Percentiles rank a stretch among this genome's conserved stretches.
These are phyloP conservation scores for Claviceps maximensis DNA, from an alignment of 2,329 filamentous ascomycete genomes.

Conservation along the genomic window DNA sequence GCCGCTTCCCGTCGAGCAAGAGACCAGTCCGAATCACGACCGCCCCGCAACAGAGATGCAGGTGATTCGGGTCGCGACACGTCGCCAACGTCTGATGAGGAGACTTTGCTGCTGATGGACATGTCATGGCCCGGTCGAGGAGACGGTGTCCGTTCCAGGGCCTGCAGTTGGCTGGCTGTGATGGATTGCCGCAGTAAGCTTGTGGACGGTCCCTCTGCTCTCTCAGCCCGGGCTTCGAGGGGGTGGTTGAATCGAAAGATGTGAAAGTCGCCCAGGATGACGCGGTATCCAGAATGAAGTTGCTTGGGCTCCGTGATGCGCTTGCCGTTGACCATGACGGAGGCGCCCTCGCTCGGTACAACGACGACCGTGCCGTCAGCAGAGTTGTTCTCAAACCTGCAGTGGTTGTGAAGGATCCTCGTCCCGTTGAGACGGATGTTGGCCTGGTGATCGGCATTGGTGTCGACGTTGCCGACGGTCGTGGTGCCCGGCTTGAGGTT, in stretches of 20 bases:
- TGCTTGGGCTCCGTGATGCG: constrained; percentile 76
- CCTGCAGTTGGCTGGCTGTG: constrained; percentile 46
- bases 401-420: constrained; percentile 85
- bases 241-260: constrained; percentile 98
- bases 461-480: constrained; percentile 87
- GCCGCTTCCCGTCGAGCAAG: constrained; percentile 90
- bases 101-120: constrained; percentile 69
- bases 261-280: constrained; percentile 95
- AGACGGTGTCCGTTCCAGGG: constrained; percentile 39
- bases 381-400: constrained; percentile 73
- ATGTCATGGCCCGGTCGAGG: constrained; percentile 56
- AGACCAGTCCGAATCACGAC: constrained; percentile 85
- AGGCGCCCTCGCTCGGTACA: constrained; percentile 77
- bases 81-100: constrained; percentile 53
- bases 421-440: constrained; percentile 92
- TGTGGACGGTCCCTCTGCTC: constrained; percentile 54
- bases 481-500: constrained; percentile 94
- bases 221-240: constrained; percentile 84
- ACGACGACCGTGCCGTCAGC: constrained; percentile 80
- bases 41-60: constrained; percentile 47
- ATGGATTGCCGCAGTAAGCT: constrained; percentile 71
- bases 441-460: constrained; percentile 57
- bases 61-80: constrained; percentile 68
- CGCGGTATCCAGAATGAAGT: constrained; percentile 80
- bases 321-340: constrained; percentile 95